Base-by-base conservation (phyloP, 768 basidiomycete genomes). In the Podaxis sp. region DNA sequence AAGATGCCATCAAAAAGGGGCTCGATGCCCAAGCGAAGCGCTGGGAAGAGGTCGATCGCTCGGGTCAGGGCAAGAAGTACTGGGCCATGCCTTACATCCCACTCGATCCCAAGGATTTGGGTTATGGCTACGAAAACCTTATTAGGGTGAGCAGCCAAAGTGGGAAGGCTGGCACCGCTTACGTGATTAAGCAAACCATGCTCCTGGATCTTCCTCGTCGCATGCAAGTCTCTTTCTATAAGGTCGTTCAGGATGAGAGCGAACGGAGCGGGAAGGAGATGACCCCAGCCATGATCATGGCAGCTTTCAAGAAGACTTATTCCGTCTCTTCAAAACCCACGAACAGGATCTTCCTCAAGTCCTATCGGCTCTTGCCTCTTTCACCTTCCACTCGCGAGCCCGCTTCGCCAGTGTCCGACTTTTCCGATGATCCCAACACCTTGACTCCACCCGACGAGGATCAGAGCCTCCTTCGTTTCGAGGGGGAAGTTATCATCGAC, bases 71-170 rank as follows among this genome's bases (percentile, higher is more conserved):
- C 51, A 81, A 85, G 69, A 77, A 83, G 68, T 79, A 83, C 37
- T 97, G 95, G 95, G 84, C 91, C 66, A 90, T 98, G 66, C 96
- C 96, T 0, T 99, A 99, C 77, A 79, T 99, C 21, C 95, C 96
- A 23, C 84, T 99, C 73, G 96, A 99, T 75, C 96, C 96, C 1
- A 91, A 88, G 23, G 96, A 99, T 70, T 82, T 98, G 18, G 95
- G 96, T 0, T 89, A 93, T 74, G 93, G 78, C 53, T 98, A 98
- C 77, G 96, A 99, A 72, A 97, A 96, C 25, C 92, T 99, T 75
- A 99, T 99, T 68, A 91, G 96, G 38, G 96, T 99, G 74, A 99
- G 98, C 76, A 96, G 96, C 42, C 96, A 99, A 72, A 95, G 93
- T 14, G 96, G 96, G 61, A 99, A 98, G 74, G 96, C 95, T 62